Percentiles rank a stretch among this genome's conserved stretches.
phyloP scores from a whole-genome alignment of 2,329 filamentous ascomycete species.

The Aspergillus japonicus region DNA sequence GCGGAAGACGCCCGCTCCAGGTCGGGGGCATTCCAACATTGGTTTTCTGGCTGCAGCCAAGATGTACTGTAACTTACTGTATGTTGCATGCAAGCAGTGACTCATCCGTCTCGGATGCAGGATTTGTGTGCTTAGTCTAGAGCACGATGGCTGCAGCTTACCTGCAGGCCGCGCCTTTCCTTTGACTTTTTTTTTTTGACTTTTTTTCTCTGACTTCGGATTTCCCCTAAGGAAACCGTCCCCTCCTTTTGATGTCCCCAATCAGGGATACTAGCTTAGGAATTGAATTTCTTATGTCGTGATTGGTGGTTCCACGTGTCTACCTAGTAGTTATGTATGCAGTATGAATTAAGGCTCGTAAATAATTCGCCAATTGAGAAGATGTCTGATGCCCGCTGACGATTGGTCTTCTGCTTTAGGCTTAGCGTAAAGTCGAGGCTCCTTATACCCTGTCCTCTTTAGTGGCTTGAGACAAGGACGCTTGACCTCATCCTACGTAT shows the following conservation, averaged over 20 bases:
- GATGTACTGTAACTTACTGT: background rate
- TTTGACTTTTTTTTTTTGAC: too few species aligned
- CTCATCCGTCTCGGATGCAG: background rate
- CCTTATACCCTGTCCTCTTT: too few species aligned
- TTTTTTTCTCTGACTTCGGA: background rate
- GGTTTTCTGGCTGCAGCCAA: background rate
- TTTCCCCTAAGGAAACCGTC: background rate
- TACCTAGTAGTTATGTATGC: background rate
- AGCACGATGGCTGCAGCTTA: background rate
- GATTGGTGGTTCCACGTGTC: background rate
- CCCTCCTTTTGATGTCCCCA: background rate
- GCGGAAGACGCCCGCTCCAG: background rate
- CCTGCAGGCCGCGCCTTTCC: background rate
- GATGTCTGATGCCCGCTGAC: background rate
- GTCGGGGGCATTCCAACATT: too few species aligned
- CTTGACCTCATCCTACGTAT: background rate
- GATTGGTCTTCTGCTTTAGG: background rate
- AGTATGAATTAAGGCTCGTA: background rate
- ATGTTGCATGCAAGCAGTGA: background rate
- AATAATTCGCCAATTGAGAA: background rate
- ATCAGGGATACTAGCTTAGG: background rate
- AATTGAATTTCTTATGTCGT: background rate
- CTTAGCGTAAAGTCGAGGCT: background rate
- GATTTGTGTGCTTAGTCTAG: background rate
- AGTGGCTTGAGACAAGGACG: background rate